Evolutionary conservation across 331 rosid genomes (phyloP), one percentile per base, ranked within the genome.

Genomic region (Rhamnella rubrinervis): DNA sequence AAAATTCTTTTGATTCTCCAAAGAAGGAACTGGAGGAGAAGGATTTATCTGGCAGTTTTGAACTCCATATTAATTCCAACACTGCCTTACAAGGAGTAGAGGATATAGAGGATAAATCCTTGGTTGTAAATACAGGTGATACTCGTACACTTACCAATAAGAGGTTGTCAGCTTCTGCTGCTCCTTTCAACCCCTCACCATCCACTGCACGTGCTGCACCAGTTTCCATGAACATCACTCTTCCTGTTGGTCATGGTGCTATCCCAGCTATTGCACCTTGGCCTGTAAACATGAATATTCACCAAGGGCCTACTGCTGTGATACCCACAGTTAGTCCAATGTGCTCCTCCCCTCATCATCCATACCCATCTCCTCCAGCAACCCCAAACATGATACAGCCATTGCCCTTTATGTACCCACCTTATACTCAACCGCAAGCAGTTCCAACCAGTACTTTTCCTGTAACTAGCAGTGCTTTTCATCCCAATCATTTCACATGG

Each of bases 341-440:
- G 84, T 84, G 93, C 85, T 86, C 98, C 59, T 89, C 97, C 72
- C 93, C 97, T 59, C 99, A 91, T 76, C 97, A 89, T 62, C 85
- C 82, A 28, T 95, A 83, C 79, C 96, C 89, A 44, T 91, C 99
- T 53, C 96, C 96, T 72, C 97, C 97, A 59, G 74, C 92, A 28
- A 91, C 97, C n/a, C 99, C 99, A 26, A 92, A 84, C 83, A 86
- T 95, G 96, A 86, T 95, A 19, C 97, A 91, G 41, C 87, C 97
- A 58, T 62, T 95, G 83, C 90, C 96, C 61, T 95, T 87, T 66
- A 70, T 95, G 66, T 95, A 80, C 77, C 89, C 99, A 78, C 84
- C 93, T 65, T 95, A 81, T 53, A 75, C 81, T 70, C 99, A 87
- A 85, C 83, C 91, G 71, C 99, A 89, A 78, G 66, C 96, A 61